phyloP scores from a whole-genome alignment of 371 early-diverging fungal genomes.

The Mycotypha africana region DNA sequence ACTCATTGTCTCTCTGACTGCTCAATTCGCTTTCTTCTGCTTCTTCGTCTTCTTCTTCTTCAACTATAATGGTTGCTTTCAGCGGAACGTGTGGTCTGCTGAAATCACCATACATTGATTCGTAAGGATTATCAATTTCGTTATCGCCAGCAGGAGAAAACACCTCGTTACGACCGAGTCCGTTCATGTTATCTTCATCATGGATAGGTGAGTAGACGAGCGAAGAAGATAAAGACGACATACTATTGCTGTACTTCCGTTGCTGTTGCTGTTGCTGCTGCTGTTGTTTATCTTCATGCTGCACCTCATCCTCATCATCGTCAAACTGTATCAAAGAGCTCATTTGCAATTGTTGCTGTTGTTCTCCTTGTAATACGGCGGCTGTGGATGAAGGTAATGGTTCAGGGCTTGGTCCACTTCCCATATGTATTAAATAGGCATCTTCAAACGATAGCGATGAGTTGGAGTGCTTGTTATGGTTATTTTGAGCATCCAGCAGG shows the following conservation, averaged over 20 bases:
- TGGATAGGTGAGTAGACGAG: no score
- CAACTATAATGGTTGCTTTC: no score
- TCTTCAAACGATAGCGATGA: slow-evolving; percentile 58
- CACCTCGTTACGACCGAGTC: slow-evolving; percentile 14
- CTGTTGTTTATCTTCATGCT: slow-evolving; percentile 3
- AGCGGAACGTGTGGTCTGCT: background rate
- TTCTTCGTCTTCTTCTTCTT: no score
- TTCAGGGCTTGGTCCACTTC: slow-evolving; percentile 43
- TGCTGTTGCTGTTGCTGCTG: background rate
- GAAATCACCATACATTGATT: slow-evolving; percentile 27
- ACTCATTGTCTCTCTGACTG: no score
- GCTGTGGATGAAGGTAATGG: slow-evolving; percentile 5
- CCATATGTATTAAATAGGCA: slow-evolving; percentile 52
- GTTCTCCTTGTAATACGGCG: slow-evolving; percentile 9
- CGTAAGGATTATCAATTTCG: slow-evolving; percentile 48
- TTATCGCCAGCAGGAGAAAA: slow-evolving; percentile 62
- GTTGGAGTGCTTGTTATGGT: slow-evolving; percentile 5
- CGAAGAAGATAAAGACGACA: no score
- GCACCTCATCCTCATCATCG: slow-evolving; percentile 20
- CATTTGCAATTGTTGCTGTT: slow-evolving; percentile 9
- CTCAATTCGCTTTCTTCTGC: no score
- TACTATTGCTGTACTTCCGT: no score
- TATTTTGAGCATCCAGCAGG: no score
- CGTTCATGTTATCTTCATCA: no score
- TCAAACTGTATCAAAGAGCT: slow-evolving; percentile 44